phyloP scores from a whole-genome alignment of 2,329 filamentous ascomycete genomes.

The Hortaea sp. region DNA sequence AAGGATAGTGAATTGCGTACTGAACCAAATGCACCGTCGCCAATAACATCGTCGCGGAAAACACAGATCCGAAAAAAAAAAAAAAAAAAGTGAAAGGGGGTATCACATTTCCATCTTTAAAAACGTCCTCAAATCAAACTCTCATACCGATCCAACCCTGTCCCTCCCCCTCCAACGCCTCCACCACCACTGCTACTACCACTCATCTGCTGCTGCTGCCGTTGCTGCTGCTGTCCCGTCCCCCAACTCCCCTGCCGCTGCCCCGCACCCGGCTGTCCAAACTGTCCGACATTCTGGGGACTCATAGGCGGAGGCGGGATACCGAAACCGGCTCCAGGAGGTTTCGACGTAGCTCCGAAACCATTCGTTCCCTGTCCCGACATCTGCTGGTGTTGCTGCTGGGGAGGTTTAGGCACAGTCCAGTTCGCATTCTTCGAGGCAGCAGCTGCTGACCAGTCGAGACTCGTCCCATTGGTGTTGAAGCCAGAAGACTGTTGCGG shows the following conservation, averaged over 20 bases:
- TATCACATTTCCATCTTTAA: too few relatives aligned
- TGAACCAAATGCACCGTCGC: too few relatives aligned
- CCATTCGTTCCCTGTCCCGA: conserved; percentile 3
- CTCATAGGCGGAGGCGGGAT: conserved; percentile 23
- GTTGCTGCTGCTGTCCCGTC: conserved; percentile 17
- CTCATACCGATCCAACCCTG: conserved; percentile 57
- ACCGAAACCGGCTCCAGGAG: conserved; percentile 6
- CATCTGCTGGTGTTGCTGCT: conserved; percentile 3
- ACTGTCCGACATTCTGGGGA: conserved; percentile 25
- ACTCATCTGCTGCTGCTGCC: conserved; percentile 14
- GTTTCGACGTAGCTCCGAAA: conserved; percentile 1
- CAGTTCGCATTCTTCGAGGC: conserved; percentile 1
- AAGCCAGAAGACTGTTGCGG: conserved; percentile 7
- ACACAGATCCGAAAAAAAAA: conserved; percentile 1
- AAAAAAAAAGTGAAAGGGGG: too few relatives aligned
- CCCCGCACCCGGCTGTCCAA: conserved; percentile 32
- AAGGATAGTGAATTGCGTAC: too few relatives aligned
- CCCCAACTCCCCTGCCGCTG: conserved; percentile 28
- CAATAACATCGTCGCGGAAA: too few relatives aligned
- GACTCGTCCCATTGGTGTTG: conserved; percentile 27
- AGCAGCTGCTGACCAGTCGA: conserved; percentile 43
- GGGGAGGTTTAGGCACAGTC: neutral
- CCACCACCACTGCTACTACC: neutral
- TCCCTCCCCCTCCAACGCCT: neutral
- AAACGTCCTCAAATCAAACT: conserved; percentile 44